Percentiles rank a stretch among this genome's conserved stretches.
phyloP scores from a whole-genome alignment of 1,284 basidiomycete genomes.

The Rhodotorula sp. region DNA sequence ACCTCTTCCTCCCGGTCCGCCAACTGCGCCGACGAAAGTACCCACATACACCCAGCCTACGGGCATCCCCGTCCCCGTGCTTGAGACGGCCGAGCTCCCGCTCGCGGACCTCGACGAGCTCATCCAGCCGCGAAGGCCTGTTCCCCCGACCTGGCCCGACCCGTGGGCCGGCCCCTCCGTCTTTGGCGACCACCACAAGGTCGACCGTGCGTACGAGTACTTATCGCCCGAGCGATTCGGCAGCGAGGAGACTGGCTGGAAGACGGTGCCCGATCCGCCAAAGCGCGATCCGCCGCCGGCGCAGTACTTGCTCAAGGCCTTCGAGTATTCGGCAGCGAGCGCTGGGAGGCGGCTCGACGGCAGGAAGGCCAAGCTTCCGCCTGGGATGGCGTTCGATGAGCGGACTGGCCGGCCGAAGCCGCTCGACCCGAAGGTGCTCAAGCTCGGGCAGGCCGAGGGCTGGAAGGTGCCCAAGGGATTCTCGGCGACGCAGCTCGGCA shows the following conservation, averaged over 20 bases:
- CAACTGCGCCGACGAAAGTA: neutral
- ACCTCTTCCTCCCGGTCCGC: neutral
- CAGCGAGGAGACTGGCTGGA: conserved; percentile 1
- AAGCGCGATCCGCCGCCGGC: conserved; percentile 17
- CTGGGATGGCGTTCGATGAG: conserved; percentile 18
- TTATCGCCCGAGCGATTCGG: conserved; percentile 23
- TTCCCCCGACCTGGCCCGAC: conserved; percentile 25
- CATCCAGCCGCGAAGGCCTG: conserved; percentile 19
- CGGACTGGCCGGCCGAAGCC: conserved; percentile 27
- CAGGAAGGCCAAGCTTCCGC: neutral
- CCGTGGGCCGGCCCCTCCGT: conserved; percentile 22
- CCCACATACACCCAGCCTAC: neutral
- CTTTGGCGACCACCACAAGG: conserved; percentile 3
- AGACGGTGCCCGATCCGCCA: conserved; percentile 17
- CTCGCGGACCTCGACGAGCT: conserved; percentile 8
- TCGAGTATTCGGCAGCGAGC: conserved; percentile 26
- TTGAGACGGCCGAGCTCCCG: conserved; percentile 4
- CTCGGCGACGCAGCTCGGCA: conserved; percentile 15
- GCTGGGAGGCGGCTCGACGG: conserved; percentile 2
- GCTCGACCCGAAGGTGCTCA: conserved; percentile 12
- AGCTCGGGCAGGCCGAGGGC: conserved; percentile 12
- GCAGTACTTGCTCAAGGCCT: conserved; percentile 23
- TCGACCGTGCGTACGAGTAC: neutral
- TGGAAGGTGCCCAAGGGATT: conserved; percentile 12
- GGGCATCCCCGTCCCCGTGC: too few relatives aligned